A percentile compares a stretch with the other conserved stretches of the same genome.
Conservation (phyloP, 2,329 filamentous ascomycete genomes). For the Ophiocordyceps robertsii region DNA sequence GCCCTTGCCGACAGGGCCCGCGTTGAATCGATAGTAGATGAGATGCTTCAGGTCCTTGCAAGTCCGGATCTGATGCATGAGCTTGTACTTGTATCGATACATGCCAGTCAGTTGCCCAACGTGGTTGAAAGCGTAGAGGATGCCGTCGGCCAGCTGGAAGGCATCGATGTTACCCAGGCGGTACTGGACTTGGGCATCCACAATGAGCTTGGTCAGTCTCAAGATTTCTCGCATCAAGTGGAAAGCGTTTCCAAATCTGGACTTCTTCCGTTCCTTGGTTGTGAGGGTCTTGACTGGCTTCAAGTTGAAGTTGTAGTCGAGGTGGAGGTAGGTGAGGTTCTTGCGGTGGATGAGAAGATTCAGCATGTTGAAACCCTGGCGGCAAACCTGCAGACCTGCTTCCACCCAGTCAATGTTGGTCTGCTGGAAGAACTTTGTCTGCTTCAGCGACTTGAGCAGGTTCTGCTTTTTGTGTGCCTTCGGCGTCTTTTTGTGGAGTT, state of each 20-base stretch:
- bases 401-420: constrained; percentile 99
- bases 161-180: constrained; percentile 95
- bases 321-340: constrained; percentile 93
- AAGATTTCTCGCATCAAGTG: constrained; percentile 98
- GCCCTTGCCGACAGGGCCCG: constrained; percentile 89
- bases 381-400: constrained; percentile 92
- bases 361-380: constrained; percentile 98
- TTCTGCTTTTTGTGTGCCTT: constrained; percentile 96
- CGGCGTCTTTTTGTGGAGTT: constrained; percentile 88
- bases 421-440: constrained; percentile 99
- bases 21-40: constrained; percentile 98
- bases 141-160: constrained; percentile 95
- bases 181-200: constrained; percentile 97
- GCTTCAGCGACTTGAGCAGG: constrained; percentile 75
- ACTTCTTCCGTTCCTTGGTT: constrained; percentile 98
- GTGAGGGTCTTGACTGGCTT: constrained; percentile 98
- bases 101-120: constrained; percentile 97
- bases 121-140: constrained; percentile 98
- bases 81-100: constrained; percentile 99
- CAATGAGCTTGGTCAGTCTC: constrained; percentile 89
- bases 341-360: constrained; percentile 96
- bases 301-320: constrained; percentile 98
- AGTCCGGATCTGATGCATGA: constrained; percentile 98
- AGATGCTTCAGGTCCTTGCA: constrained; percentile 99
- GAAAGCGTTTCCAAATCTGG: constrained; percentile 96